Evolutionary conservation across 2,329 filamentous ascomycete genomes (phyloP).

Genomic region (Beauveria rudraprayagi): DNA sequence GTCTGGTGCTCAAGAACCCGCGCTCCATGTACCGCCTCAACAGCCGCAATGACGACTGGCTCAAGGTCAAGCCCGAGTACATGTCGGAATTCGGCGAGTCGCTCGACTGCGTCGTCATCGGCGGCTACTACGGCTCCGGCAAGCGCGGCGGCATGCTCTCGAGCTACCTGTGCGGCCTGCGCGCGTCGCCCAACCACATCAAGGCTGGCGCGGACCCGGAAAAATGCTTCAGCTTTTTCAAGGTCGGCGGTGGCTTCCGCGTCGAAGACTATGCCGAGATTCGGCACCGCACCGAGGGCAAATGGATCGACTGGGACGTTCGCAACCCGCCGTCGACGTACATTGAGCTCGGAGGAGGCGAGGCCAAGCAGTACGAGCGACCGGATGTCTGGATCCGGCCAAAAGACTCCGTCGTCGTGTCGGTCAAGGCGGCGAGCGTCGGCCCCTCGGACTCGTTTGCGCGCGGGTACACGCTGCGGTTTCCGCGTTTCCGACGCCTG

Average conservation of each 20-base stretch:
- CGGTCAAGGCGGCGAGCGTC: constrained; percentile 80
- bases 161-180: constrained; percentile 83
- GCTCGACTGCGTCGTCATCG: constrained; percentile 81
- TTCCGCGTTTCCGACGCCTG: constrained; percentile 79
- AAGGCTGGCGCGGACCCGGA: constrained; percentile 52
- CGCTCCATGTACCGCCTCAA: constrained; percentile 79
- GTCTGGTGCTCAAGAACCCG: constrained; percentile 89
- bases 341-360: constrained; percentile 74
- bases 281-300: constrained; percentile 75
- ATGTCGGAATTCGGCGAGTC: constrained; percentile 95
- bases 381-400: constrained; percentile 94
- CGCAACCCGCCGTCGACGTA: constrained; percentile 68
- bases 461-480: constrained; percentile 69
- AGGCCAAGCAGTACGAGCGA: constrained; percentile 60
- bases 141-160: constrained; percentile 74
- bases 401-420: constrained; percentile 76
- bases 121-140: constrained; percentile 87
- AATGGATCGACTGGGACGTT: constrained; percentile 81
- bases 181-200: constrained; percentile 62
- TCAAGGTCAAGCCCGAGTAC: constrained; percentile 98
- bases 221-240: constrained; percentile 92
- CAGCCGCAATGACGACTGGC: constrained; percentile 89
- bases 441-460: constrained; percentile 70
- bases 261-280: constrained; percentile 79
- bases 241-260: constrained; percentile 89